Evolutionary conservation across 1,284 basidiomycete genomes (phyloP), one percentile per base, ranked within the genome.

Genomic region (Chalciporus sp.): DNA sequence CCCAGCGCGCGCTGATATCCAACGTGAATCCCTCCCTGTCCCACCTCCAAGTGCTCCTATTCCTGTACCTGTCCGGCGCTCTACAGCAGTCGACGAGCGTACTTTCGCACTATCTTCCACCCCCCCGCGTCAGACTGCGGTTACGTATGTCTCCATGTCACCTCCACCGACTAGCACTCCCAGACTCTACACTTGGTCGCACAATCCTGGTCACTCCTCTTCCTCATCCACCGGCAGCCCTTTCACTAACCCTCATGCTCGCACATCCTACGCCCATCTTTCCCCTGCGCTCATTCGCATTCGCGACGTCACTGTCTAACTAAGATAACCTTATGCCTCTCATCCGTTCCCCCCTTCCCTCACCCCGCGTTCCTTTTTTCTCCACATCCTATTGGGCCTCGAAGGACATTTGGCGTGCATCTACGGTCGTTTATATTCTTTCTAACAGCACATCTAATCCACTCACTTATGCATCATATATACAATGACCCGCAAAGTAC

Each of bases 241-340:
- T 14, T 72, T 82, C 47, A 74, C 77, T 44, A 82, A 81, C 58
- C 72, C 77, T 35, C 70, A 62, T 46, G 79, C 79, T 11, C 76
- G 81, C 58, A 73, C 78, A 65, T 80, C 81, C 19, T 74, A 75
- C 45, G 63, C 75, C n/a, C 77, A 75, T 49, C 72, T 83, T 49
- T 73, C 78, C 5, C 63, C 67, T 1, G 58, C 69, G 39, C 49
- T 69, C 51, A 57, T 61, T 57, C 67, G 67, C 26, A 58, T 70
- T 16, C 67, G 67, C 12, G 69, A 72, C 51, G 61, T 71, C 29
- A 57, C 63, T 35, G 64, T 66, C 44, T 69, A 57, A 53, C 19
- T 31, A 16, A 47, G 42, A 27, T 33, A 46, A 45, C 14, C 39
- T 49, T 33, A 41, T n/a, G 3, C 17, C 53, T 37, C 41, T 46